Conservation (phyloP, 495 filamentous ascomycete genomes). For the Amphirosellinia nigrospora region DNA sequence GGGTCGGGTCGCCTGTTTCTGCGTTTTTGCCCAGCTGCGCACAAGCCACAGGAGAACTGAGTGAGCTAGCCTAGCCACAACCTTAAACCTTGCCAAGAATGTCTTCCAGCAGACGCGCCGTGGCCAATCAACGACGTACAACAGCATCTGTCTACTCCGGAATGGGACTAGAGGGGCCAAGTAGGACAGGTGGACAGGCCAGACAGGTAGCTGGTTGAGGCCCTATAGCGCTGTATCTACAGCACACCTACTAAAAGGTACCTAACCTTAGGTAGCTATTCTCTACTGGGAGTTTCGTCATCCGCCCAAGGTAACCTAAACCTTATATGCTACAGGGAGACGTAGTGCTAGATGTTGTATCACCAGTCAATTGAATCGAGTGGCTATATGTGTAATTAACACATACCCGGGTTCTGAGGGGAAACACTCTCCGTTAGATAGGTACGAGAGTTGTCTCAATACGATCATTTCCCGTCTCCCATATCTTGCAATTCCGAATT, state of each 20-base stretch:
- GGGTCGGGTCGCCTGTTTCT: constrained; percentile 10
- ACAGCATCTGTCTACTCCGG: constrained; percentile 9
- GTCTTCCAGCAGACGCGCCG: neutral
- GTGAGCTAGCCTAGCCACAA: constrained; percentile 18
- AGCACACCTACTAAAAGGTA: neutral
- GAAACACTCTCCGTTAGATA: neutral
- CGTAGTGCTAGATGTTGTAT: too few relatives aligned
- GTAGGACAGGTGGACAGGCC: neutral
- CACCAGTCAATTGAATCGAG: too few relatives aligned
- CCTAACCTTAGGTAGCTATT: neutral
- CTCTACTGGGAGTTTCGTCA: neutral
- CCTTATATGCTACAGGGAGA: neutral
- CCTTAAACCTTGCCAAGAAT: constrained; percentile 13
- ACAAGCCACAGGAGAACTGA: constrained; percentile 20
- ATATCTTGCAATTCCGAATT: neutral
- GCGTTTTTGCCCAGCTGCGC: constrained; percentile 24
- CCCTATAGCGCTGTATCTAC: neutral
- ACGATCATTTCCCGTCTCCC: neutral
- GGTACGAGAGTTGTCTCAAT: neutral
- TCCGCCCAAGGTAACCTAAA: neutral
- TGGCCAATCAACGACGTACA: constrained; percentile 19
- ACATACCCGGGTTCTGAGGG: neutral
- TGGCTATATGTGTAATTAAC: too few relatives aligned
- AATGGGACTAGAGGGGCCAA: constrained; percentile 17
- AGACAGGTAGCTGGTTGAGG: neutral